Base-by-base conservation (phyloP, 73 alveolate genomes). In the Paramecium pentaurelia region DNA sequence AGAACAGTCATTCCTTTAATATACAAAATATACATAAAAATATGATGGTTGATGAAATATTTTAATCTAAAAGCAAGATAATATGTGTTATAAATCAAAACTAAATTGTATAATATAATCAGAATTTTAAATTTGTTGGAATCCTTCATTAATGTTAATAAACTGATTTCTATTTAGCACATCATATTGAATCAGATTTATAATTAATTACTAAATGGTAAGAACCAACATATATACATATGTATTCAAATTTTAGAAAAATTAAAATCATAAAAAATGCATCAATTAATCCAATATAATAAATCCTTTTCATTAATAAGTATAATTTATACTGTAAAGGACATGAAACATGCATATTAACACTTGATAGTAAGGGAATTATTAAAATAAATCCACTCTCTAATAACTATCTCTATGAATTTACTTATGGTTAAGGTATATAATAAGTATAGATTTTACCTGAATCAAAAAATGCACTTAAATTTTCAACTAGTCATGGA, bases 391-490 rank as follows among this genome's bases (percentile, higher is more conserved):
- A 45, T 80, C 77, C 32, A 1, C 30, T 45, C 12, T 80, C 58
- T 73, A 37, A 73, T 22, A 73, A 73, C 40, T 73, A 73, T 37
- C 60, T 73, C 16, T 73, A 73, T 73, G 87, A 80, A 8, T 27
- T 80, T 25, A 28, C 71, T 1, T 80, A 80, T 80, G 91, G 91
- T 2, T 42, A n/a, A 45, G 91, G 91, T 32, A 28, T 80, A 20
- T 8, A 10, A 16, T n/a, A 80, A 18, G 28, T 47, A 2, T 14
- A 80, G 30, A 28, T 80, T 6, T 47, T 80, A 47, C 91, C 91
- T 1, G 91, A 80, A 32, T 32, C 91, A 42, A 80, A 80, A 80
- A 22, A 80, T 80, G 91, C 75, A 7, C 75, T 45, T 12, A 80
- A 49, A 27, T 80, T 27, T 40, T 80, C 71, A 3, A 32, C 58